A percentile compares a stretch with the other conserved stretches of the same genome.
phyloP scores from a whole-genome alignment of 2,329 filamentous ascomycete genomes.

The Fusarium vanettenii region DNA sequence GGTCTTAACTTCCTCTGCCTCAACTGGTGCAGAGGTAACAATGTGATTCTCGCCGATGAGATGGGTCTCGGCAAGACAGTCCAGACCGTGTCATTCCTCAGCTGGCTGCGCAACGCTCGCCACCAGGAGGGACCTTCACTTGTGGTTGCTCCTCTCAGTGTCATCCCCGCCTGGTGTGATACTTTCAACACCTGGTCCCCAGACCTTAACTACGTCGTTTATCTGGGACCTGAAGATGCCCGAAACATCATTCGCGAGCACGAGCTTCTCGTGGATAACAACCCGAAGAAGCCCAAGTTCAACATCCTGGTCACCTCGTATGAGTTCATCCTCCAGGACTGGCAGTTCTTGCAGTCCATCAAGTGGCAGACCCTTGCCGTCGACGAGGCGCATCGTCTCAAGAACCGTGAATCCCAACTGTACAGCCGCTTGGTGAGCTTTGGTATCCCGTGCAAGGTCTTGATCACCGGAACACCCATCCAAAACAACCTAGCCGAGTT shows the following conservation, averaged over 20 bases:
- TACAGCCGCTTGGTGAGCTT: conserved; percentile 89
- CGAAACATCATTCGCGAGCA: conserved; percentile 90
- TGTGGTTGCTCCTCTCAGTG: conserved; percentile 96
- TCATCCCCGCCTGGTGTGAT: conserved; percentile 97
- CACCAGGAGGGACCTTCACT: conserved; percentile 94
- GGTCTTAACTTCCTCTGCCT: conserved; percentile 95
- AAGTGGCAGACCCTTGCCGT: conserved; percentile 98
- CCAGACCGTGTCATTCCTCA: conserved; percentile 96
- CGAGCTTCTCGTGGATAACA: conserved; percentile 87
- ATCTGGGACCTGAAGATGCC: conserved; percentile 88
- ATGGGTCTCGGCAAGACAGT: conserved; percentile 99
- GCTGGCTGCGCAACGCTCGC: conserved; percentile 92
- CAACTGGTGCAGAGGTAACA: conserved; percentile 94
- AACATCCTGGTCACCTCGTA: conserved; percentile 98
- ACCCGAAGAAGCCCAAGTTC: conserved; percentile 91
- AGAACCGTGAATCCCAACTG: conserved; percentile 94
- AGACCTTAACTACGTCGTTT: conserved; percentile 96
- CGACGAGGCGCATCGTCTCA: conserved; percentile 95
- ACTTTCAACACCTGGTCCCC: conserved; percentile 98
- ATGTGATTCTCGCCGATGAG: conserved; percentile 97
- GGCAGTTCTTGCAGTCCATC: conserved; percentile 84
- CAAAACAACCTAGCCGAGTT: conserved; percentile 97
- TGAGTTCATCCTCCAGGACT: conserved; percentile 92
- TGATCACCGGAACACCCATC: conserved; percentile 97
- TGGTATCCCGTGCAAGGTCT: conserved; percentile 85